Percentiles rank a stretch among this genome's conserved stretches.
Evolutionary conservation across 495 filamentous ascomycete genomes (phyloP).

Genomic region (Penicillium odoratum): DNA sequence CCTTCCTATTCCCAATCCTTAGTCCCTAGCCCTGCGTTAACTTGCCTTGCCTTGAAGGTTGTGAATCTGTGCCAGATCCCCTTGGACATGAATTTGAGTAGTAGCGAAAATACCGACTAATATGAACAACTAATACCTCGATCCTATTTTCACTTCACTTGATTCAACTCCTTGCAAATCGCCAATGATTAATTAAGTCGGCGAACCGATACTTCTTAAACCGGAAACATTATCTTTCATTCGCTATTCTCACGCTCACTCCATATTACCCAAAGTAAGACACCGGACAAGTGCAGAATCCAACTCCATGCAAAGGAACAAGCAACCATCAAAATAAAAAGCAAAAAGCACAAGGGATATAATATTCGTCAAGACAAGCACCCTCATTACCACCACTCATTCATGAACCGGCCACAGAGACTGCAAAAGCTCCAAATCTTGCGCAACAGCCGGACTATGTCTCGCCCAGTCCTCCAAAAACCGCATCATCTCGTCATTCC

Average conservation of each 20-base stretch:
- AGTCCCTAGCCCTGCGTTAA: too few relatives aligned
- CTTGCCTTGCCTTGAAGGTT: too few relatives aligned
- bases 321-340: background rate
- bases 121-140: too few relatives aligned
- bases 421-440: slow-evolving; percentile 45
- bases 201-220: too few relatives aligned
- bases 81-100: background rate
- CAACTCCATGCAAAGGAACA: background rate
- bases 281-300: background rate
- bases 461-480: slow-evolving; percentile 45
- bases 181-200: too few relatives aligned
- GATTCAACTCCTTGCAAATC: too few relatives aligned
- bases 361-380: background rate
- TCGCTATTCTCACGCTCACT: background rate
- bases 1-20: background rate
- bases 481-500: slow-evolving; percentile 46
- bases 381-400: slow-evolving; percentile 4
- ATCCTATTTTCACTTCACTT: too few relatives aligned
- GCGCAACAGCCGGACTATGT: slow-evolving; percentile 44
- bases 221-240: background rate
- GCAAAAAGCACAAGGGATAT: slow-evolving; percentile 1
- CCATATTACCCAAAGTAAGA: background rate
- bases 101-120: too few relatives aligned
- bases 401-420: slow-evolving; percentile 28
- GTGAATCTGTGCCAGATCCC: background rate